Percentiles rank a stretch among this genome's conserved stretches.
Evolutionary conservation across 2,329 filamentous ascomycete genomes (phyloP).

Genomic region (Fusarium sp.): DNA sequence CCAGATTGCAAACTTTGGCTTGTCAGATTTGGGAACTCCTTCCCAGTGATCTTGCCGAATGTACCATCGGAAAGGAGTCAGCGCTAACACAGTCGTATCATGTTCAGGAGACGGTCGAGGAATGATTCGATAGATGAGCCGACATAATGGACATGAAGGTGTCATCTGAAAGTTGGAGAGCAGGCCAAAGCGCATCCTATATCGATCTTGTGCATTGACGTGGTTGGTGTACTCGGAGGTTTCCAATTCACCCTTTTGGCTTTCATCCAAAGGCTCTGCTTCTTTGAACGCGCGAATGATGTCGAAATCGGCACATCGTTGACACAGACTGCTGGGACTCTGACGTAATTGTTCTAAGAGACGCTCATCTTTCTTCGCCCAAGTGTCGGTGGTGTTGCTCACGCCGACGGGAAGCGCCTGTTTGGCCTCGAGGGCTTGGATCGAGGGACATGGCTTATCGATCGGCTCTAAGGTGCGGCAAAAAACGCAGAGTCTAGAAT

Average conservation of each 20-base stretch:
- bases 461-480: background rate
- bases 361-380: background rate
- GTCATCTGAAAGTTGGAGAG: background rate
- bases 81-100: background rate
- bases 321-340: background rate
- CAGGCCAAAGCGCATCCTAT: background rate
- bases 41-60: background rate
- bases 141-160: background rate
- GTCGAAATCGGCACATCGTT: background rate
- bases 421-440: background rate
- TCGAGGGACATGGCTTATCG: background rate
- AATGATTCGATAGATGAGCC: background rate
- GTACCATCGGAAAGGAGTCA: background rate
- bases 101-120: background rate
- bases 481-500: background rate
- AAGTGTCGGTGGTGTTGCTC: background rate
- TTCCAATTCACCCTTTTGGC: background rate
- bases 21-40: background rate
- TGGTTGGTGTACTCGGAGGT: background rate
- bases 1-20: background rate
- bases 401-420: background rate
- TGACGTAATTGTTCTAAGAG: background rate
- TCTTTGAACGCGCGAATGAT: background rate
- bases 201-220: background rate
- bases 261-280: background rate